phyloP scores from a whole-genome alignment of 306 rosid genomes.

The Dicorynia guianensis region DNA sequence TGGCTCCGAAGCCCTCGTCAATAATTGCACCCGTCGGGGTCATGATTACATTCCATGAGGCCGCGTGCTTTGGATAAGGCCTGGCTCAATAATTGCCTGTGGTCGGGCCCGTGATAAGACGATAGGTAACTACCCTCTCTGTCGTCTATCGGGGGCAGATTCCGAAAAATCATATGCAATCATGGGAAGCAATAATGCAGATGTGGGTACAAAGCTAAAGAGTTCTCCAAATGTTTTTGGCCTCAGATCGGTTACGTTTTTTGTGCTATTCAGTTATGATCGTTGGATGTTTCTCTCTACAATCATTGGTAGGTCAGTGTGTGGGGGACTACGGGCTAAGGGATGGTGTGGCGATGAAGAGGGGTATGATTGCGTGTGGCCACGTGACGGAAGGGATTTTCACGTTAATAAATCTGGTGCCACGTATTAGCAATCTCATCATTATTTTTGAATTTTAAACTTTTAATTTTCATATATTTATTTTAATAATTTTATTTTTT shows the following conservation, averaged over 20 bases:
- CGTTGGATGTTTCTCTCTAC: constrained; percentile 3
- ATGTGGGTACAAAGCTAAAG: too few relatives aligned
- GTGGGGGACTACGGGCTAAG: neutral
- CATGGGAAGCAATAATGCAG: neutral
- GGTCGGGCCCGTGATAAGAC: constrained; percentile 26
- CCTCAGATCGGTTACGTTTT: neutral
- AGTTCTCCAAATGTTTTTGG: neutral
- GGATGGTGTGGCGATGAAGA: constrained; percentile 6
- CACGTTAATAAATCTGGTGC: too few relatives aligned
- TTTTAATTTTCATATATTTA: too few relatives aligned
- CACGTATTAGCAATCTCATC: too few relatives aligned
- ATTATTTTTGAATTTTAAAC: too few relatives aligned
- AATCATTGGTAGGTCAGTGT: constrained; percentile 28
- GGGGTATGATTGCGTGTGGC: neutral
- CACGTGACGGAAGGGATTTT: neutral
- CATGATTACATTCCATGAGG: neutral
- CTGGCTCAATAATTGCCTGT: constrained; percentile 20
- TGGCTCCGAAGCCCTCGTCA: neutral
- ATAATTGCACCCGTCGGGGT: constrained; percentile 25
- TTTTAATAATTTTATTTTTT: too few relatives aligned
- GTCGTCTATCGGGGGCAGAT: constrained; percentile 14
- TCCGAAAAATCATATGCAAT: neutral
- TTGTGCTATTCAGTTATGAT: constrained; percentile 13
- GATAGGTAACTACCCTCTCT: constrained; percentile 16
- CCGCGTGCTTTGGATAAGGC: neutral